phyloP scores from a whole-genome alignment of 2,329 filamentous ascomycete species.

The Furcasterigmium sp. region DNA sequence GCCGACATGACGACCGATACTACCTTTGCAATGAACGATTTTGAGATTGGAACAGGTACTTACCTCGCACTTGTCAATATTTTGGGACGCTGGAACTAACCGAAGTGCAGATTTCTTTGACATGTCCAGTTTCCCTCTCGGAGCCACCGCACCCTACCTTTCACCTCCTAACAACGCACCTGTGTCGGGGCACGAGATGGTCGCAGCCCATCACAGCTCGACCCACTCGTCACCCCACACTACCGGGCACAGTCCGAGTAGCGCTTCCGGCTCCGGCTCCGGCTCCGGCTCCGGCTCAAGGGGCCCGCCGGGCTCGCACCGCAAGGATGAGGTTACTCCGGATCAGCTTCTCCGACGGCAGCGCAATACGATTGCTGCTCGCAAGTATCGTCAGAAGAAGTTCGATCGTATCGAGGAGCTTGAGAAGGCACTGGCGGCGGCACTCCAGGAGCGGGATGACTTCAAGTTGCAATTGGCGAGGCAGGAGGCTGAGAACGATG shows the following conservation, averaged over 20 bases:
- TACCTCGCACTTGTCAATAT: not conserved
- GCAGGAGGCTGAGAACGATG: conserved; percentile 59
- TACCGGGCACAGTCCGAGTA: too few species aligned
- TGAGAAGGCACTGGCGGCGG: conserved; percentile 52
- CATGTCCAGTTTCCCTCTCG: not conserved
- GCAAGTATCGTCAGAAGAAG: conserved; percentile 66
- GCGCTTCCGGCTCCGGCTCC: conserved; percentile 2
- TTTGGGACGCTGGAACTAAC: not conserved
- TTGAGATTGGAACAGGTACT: conserved; percentile 3
- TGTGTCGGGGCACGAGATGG: not conserved
- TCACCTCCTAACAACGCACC: conserved; percentile 1
- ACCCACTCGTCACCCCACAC: conserved; percentile 2
- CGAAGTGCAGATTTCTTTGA: not conserved
- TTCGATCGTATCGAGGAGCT: conserved; percentile 60
- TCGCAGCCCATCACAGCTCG: conserved; percentile 8
- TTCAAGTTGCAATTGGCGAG: conserved; percentile 57
- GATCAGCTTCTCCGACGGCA: conserved; percentile 49
- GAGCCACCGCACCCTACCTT: not conserved
- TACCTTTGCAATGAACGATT: not conserved
- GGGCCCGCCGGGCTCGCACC: not conserved
- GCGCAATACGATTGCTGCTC: conserved; percentile 66
- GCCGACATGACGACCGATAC: not conserved
- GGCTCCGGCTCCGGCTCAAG: not conserved
- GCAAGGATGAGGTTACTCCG: not conserved
- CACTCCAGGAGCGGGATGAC: conserved; percentile 58